These are phyloP conservation scores for Vigna trinervia DNA, from an alignment of 306 rosid genomes.

Conservation along the genomic window DNA sequence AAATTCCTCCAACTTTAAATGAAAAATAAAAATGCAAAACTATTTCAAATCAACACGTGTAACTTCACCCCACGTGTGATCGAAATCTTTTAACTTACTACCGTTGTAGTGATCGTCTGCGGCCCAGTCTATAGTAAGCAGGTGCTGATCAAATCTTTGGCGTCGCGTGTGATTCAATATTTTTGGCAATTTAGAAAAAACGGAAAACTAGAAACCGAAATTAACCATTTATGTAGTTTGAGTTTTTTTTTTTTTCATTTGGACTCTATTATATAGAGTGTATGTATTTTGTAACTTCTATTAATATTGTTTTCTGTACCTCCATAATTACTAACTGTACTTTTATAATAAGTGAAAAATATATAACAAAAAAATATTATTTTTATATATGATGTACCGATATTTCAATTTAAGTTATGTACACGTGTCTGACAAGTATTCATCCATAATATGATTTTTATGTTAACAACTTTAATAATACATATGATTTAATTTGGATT, in stretches of 20 bases:
- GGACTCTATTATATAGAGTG: too few relatives aligned
- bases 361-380: too few relatives aligned
- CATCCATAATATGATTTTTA: too few relatives aligned
- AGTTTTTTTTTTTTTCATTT: background rate
- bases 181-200: slow-evolving; percentile 2
- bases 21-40: slow-evolving; percentile 11
- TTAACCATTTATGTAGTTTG: background rate
- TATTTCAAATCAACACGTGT: slow-evolving; percentile 47
- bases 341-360: too few relatives aligned
- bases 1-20: background rate
- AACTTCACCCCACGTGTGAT: background rate
- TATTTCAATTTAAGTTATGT: too few relatives aligned
- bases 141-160: background rate
- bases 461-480: too few relatives aligned
- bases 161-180: background rate
- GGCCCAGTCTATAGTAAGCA: background rate
- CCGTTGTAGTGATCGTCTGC: background rate
- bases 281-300: too few relatives aligned
- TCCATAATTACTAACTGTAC: too few relatives aligned
- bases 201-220: slow-evolving; percentile 1
- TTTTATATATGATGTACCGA: too few relatives aligned
- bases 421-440: too few relatives aligned
- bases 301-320: too few relatives aligned
- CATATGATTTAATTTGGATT: too few relatives aligned
- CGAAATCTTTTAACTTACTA: background rate